A percentile compares a stretch with the other conserved stretches of the same genome.
Evolutionary conservation across 2,329 filamentous ascomycete genomes (phyloP).

Genomic region (Hypoxylon sp.): DNA sequence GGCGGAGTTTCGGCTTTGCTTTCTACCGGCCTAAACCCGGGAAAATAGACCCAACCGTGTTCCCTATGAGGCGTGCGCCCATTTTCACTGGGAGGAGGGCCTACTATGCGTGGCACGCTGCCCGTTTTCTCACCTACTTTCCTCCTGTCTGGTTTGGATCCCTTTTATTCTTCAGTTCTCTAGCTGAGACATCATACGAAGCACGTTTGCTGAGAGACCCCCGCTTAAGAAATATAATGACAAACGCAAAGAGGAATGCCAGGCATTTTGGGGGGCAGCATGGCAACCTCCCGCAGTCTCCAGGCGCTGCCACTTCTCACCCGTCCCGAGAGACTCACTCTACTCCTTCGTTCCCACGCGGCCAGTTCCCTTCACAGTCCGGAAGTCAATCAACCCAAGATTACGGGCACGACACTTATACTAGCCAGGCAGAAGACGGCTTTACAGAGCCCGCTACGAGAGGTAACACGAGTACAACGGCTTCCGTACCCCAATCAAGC

Average conservation of each 20-base stretch:
- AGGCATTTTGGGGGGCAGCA: conserved; percentile 29
- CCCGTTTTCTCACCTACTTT: conserved; percentile 54
- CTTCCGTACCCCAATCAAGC: conserved; percentile 20
- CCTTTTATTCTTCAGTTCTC: conserved; percentile 50
- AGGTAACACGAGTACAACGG: not conserved
- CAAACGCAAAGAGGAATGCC: conserved; percentile 40
- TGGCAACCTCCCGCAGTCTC: not conserved
- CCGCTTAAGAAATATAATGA: conserved; percentile 43
- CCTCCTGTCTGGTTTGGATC: conserved; percentile 45
- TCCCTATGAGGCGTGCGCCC: conserved; percentile 45
- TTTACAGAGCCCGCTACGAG: conserved; percentile 13
- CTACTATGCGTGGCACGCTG: conserved; percentile 53
- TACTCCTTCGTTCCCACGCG: not conserved
- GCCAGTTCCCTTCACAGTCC: conserved; percentile 1
- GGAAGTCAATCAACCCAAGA: conserved; percentile 2
- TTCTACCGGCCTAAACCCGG: conserved; percentile 54
- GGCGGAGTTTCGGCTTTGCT: conserved; percentile 56
- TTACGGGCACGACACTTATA: conserved; percentile 17
- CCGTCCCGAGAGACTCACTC: conserved; percentile 1
- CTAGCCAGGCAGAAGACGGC: conserved; percentile 9
- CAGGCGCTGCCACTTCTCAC: conserved; percentile 8
- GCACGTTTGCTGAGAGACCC: conserved; percentile 48
- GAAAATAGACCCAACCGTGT: conserved; percentile 50
- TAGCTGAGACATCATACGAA: conserved; percentile 45
- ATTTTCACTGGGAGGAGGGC: conserved; percentile 49